Base-by-base conservation (phyloP, 169 alveolate species). In the Neospora caninum region DNA sequence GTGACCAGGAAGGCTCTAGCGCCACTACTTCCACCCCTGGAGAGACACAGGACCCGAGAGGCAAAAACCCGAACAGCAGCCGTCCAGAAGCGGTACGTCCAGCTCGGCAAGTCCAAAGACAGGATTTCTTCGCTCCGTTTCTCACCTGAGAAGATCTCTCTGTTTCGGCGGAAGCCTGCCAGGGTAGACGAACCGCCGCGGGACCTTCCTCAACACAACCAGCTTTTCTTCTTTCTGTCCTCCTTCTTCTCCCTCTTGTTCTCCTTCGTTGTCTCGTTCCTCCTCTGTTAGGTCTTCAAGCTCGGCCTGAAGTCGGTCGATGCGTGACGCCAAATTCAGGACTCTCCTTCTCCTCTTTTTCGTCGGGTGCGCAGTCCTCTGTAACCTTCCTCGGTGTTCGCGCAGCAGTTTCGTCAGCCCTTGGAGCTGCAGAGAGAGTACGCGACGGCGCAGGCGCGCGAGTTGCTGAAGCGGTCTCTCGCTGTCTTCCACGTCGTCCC, bases 401-500 rank as follows among this genome's bases (percentile, higher is more conserved):
- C 43, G 43, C 80, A 45, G 41, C 45, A 25, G 91, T 43, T 86
- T 25, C 91, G 42, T 41, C 80, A 45, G 69, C 29, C 91, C 45
- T 13, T 36, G 91, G 64, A 86, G 78, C 78, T 86, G 91, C 45
- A 86, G 91, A 31, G 31, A n/a, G 78, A 86, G 78, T 45, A 86
- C 91, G 34, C 91, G 91, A 0, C 78, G 91, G 43, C 91, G 91
- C 45, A 86, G 91, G 42, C 58, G 91, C 80, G 43, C 64, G 9
- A 86, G 49, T 27, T 49, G 91, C 91, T 86, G 91, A 67, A 86
- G 41, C 4, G 91, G 80, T 78, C 42, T 0, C 38, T 86, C n/a
- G 80, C 80, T 42, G 78, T 42, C 43, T 27, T 27, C 78, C 34
- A 34, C 9, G 0, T 31, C 88, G 1, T 36, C 64, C 22, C 39